A percentile compares a stretch with the other conserved stretches of the same genome.
These are phyloP conservation scores for Cordyceps farinosa DNA, from an alignment of 2,329 filamentous ascomycete genomes.

Conservation along the genomic window DNA sequence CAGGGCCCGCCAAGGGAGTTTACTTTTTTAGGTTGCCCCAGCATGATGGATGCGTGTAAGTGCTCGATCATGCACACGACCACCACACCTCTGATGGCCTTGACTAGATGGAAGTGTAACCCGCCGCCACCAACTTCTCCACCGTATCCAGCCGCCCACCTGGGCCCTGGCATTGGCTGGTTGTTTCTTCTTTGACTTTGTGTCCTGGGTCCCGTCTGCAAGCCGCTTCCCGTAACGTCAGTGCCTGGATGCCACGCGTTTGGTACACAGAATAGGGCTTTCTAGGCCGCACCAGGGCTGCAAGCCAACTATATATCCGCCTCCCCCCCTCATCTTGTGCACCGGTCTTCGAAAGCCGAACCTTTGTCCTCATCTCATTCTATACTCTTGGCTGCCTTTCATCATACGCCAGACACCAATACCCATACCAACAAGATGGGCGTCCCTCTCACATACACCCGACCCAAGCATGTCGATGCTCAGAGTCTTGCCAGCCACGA, in stretches of 20 bases:
- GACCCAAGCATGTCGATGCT: conserved; percentile 41
- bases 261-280: neutral
- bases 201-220: neutral
- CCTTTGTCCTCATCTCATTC: neutral
- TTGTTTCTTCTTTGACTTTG: conserved; percentile 10
- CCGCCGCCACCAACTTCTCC: neutral
- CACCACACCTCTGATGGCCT: neutral
- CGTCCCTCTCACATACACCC: conserved; percentile 44
- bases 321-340: neutral
- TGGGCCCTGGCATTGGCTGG: neutral
- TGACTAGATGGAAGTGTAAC: neutral
- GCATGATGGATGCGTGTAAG: neutral
- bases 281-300: neutral
- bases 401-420: neutral
- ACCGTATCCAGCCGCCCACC: neutral
- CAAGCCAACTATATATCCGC: conserved; percentile 7
- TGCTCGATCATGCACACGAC: neutral
- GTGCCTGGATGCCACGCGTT: neutral
- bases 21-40: neutral
- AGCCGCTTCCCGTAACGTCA: neutral
- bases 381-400: neutral
- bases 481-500: conserved; percentile 23
- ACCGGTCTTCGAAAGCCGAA: neutral
- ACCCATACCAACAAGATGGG: conserved; percentile 21
- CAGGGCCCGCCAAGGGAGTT: neutral